Base-by-base conservation (phyloP, 257 asterid genomes). In the Cynanchum wilfordii region DNA sequence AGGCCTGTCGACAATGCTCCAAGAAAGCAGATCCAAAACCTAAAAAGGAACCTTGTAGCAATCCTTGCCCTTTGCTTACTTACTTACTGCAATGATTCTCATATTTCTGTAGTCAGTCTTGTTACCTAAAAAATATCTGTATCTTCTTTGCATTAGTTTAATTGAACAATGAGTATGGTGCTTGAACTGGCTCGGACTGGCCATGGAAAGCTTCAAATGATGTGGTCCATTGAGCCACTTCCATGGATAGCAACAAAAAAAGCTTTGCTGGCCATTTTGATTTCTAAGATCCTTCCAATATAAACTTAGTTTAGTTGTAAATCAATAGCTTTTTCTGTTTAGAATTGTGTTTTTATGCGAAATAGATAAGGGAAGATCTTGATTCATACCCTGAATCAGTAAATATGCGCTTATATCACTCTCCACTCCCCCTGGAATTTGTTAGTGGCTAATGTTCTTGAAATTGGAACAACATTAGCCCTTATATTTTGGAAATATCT, bases 1-100 rank as follows among this genome's bases (percentile, higher is more conserved):
- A 92, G 89, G 81, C 73, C 77, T 89, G 97, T 78, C 80, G 78
- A 65, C 79, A 74, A 77, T 92, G 98, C 82, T 86, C 96, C 25
- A 63, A 75, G 75, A 81, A 78, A 79, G 88, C 85, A 77, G 75
- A 68, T 68, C 80, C 73, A 50, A 66, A 22, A 78, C 77, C 76
- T 60, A 78, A 24, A 75, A 75, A 69, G 76, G 87, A 82, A 77
- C 65, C 62, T 27, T 76, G 73, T 36, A 76, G 66, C 40, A 68
- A 58, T 10, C 76, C 29, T 60, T 92, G 98, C 82, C 98, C 96
- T 33, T 80, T 89, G 73, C 75, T 88, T 73, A 73, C 78, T 29
- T 83, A 73, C 79, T 29, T 83, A 81, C 78, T 72, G 83, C 55
- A 25, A 58, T 49, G 62, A 66, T 36, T 30, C 65, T 80, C 15